A percentile compares a stretch with the other conserved stretches of the same genome.
These are phyloP conservation scores for Agarophyton chilense DNA, from an alignment of 23 red algal genomes.

Conservation along the genomic window DNA sequence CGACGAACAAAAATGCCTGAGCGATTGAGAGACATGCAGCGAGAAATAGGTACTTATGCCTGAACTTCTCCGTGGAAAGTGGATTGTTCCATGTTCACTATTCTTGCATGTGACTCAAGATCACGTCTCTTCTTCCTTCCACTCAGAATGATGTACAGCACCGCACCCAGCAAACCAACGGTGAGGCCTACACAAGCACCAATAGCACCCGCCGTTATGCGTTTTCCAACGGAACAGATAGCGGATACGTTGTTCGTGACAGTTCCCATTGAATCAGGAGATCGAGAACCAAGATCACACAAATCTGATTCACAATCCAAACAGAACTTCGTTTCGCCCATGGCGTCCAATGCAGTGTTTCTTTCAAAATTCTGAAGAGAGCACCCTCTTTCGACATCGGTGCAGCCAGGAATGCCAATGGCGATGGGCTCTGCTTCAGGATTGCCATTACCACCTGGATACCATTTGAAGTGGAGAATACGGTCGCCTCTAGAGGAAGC, in stretches of 20 bases:
- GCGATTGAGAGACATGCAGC: not conserved
- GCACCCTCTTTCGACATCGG: not conserved
- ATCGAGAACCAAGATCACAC: constrained; percentile 18
- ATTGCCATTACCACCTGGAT: constrained; percentile 28
- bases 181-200: constrained; percentile 27
- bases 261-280: not conserved
- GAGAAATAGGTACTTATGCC: not conserved
- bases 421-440: not conserved
- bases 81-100: constrained; percentile 1
- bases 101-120: constrained; percentile 27
- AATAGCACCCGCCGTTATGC: not conserved
- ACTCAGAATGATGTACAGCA: not conserved
- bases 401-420: not conserved
- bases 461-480: constrained; percentile 44
- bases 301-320: constrained; percentile 14
- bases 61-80: constrained; percentile 25
- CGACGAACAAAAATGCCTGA: not conserved
- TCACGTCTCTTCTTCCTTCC: constrained; percentile 17
- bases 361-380: not conserved
- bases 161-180: not conserved
- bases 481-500: not conserved
- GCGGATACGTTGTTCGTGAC: not conserved
- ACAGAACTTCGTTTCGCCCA: constrained; percentile 24
- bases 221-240: not conserved
- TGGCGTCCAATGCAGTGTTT: not conserved